Evolutionary conservation across 306 rosid genomes (phyloP), one percentile per base, ranked within the genome.

Genomic region (Morella rubra): DNA sequence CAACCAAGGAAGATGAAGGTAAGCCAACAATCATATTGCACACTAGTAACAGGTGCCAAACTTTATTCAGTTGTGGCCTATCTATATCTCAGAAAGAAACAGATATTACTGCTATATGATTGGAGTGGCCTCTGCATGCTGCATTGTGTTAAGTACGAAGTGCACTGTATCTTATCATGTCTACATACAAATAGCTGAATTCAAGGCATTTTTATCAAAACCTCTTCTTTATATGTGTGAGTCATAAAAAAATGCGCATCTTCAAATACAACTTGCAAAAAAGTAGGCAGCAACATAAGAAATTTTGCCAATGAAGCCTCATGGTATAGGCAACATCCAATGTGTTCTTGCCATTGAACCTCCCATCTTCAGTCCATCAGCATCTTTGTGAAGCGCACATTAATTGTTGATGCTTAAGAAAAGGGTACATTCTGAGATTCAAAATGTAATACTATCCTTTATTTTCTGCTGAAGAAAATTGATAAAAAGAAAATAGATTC

Each of bases 1-100:
- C 20, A 3, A 22, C 45, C 13, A 40, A 49, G 19, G 81, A 85
- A 32, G 78, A 88, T 12, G 92, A 88, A 80, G 98, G 98, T 91
- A 85, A 83, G 13, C 0, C 71, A 4, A 11, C 44, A 20, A 44
- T 78, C 22, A 64, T 40, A 42, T 37, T 64, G 22, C 10, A 18
- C 44, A 18, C 42, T 16, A 5, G 40, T 18, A 3, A 8, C 7
- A 64, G 49, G 8, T 65, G 27, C 41, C 49, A 41, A 65, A 65
- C 11, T 65, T 65, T 6, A 8, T 65, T 15, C 7, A 4, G 20
- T 65, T 42, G 9, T 60, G 18, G 11, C 37, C 13, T 65, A 41
- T 9, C 8, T 41, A 8, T 7, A 27, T 27, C 32, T 0, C 32
- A 27, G 32, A 27, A 27, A 27, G 32, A 27, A 27, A 27, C 32